Evolutionary conservation across 345 rosid genomes (phyloP).

Genomic region (Microcos paniculata): DNA sequence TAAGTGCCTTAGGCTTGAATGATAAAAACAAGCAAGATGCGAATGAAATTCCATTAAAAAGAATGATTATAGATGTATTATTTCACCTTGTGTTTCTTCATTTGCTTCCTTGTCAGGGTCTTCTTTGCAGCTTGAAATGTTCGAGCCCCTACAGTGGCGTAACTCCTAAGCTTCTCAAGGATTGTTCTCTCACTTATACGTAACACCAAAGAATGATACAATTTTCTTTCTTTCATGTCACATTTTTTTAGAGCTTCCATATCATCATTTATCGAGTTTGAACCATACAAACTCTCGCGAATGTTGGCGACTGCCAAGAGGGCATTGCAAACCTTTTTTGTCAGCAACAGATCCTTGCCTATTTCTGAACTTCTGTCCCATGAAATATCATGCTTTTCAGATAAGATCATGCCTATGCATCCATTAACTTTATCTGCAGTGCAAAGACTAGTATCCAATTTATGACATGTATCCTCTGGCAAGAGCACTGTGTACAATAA

Average conservation of each 20-base stretch:
- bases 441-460: slow-evolving; percentile 50
- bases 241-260: slow-evolving; percentile 38
- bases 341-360: slow-evolving; percentile 44
- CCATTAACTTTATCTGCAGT: slow-evolving; percentile 28
- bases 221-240: slow-evolving; percentile 46
- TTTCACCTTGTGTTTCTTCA: slow-evolving; percentile 6
- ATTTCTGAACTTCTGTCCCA: slow-evolving; percentile 34
- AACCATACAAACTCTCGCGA: slow-evolving; percentile 62
- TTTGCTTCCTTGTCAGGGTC: not conserved
- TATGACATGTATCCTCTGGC: slow-evolving; percentile 45
- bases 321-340: slow-evolving; percentile 59
- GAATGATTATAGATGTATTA: no score
- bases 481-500: slow-evolving; percentile 58
- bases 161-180: slow-evolving; percentile 59
- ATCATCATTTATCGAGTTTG: slow-evolving; percentile 45
- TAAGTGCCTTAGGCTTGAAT: no score
- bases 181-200: slow-evolving; percentile 75
- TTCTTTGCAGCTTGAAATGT: not conserved
- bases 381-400: slow-evolving; percentile 30
- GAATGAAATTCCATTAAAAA: no score
- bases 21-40: no score
- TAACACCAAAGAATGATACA: slow-evolving; percentile 56
- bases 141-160: slow-evolving; percentile 16
- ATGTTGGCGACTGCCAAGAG: slow-evolving; percentile 61
- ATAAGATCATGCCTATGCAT: slow-evolving; percentile 30